A percentile compares a stretch with the other conserved stretches of the same genome.
These are phyloP conservation scores for Sechiopsis laciniata DNA, from an alignment of 306 rosid species.

Conservation along the genomic window DNA sequence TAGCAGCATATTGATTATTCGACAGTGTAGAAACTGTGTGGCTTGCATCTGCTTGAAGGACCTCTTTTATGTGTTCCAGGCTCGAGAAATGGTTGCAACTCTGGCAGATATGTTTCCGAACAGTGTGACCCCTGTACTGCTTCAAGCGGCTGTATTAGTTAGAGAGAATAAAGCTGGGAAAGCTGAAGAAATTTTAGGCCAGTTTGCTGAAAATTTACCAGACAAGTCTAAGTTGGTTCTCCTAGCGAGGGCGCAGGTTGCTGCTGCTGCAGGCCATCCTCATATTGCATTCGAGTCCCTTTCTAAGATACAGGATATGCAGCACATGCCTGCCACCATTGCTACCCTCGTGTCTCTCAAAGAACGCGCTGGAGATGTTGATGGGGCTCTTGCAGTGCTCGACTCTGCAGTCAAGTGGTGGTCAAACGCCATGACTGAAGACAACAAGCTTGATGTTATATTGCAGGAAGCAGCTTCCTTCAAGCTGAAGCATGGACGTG, in stretches of 20 bases:
- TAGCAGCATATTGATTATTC: neutral
- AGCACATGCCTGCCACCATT: constrained; percentile 89
- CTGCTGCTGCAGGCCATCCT: constrained; percentile 85
- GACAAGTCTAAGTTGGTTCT: constrained; percentile 63
- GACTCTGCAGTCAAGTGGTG: constrained; percentile 90
- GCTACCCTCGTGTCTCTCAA: constrained; percentile 86
- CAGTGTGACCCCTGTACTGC: constrained; percentile 57
- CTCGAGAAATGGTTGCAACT: constrained; percentile 68
- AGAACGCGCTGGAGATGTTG: constrained; percentile 85
- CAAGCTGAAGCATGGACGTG: constrained; percentile 73
- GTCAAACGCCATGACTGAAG: constrained; percentile 85
- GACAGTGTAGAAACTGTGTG: constrained; percentile 25
- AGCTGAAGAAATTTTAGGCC: constrained; percentile 80
- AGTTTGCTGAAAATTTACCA: constrained; percentile 71
- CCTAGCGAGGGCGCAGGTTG: constrained; percentile 87
- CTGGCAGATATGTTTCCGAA: constrained; percentile 72
- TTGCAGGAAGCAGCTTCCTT: constrained; percentile 93
- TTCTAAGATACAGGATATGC: constrained; percentile 67
- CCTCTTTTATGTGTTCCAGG: constrained; percentile 41
- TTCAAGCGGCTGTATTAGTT: constrained; percentile 55
- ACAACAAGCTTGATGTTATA: constrained; percentile 62
- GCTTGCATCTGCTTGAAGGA: constrained; percentile 1
- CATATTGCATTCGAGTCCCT: constrained; percentile 88
- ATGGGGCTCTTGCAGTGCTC: constrained; percentile 79
- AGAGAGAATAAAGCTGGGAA: constrained; percentile 90